Base-by-base conservation (phyloP, 495 filamentous ascomycete species). In the Neurospora sublineolata region DNA sequence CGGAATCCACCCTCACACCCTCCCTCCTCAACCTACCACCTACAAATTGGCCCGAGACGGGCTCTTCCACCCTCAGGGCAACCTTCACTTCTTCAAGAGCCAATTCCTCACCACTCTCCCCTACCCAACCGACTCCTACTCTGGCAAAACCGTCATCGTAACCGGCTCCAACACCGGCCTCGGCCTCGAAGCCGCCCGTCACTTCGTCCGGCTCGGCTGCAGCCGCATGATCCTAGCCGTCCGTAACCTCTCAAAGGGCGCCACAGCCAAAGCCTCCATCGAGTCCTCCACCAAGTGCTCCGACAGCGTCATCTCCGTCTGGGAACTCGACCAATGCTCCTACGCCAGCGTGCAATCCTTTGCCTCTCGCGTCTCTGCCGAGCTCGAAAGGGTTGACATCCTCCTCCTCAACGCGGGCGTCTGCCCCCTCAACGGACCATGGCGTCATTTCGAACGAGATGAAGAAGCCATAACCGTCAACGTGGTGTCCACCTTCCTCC, bases 131-230 rank as follows among this genome's bases (percentile, higher is more conserved):
- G 69, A 9, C 16, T 70, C 46, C 30, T 75, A 69, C 27, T 41
- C 76, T 0, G 75, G 75, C 27, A 75, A 84, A 69, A 86, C 82
- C 10, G 76, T 86, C 46, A 82, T 90, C 67, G 77, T 89, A 37
- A 89, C 86, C 0, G 86, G 87, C 46, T 78, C 81, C 33, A 88
- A 87, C 70, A 79, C 78, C 4, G 87, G 87, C 36, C 75, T 89
- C 1, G 87, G 87, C 23, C 79, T 85, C 37, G 86, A 87, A 75
- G 82, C 84, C 5, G 82, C 82, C 1, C 80, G 79, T 7, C 81
- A 85, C 71, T 78, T 84, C 39, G 82, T 79, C 42, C 75, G 76
- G 0, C 80, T 86, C 44, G 80, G 79, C 67, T 78, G 83, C 9
- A 71, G 73, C 41, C 79, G 79, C 20, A 76, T 88, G 12, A 86